phyloP scores from a whole-genome alignment of 73 alveolate species.

The Symbiodinium natans region DNA sequence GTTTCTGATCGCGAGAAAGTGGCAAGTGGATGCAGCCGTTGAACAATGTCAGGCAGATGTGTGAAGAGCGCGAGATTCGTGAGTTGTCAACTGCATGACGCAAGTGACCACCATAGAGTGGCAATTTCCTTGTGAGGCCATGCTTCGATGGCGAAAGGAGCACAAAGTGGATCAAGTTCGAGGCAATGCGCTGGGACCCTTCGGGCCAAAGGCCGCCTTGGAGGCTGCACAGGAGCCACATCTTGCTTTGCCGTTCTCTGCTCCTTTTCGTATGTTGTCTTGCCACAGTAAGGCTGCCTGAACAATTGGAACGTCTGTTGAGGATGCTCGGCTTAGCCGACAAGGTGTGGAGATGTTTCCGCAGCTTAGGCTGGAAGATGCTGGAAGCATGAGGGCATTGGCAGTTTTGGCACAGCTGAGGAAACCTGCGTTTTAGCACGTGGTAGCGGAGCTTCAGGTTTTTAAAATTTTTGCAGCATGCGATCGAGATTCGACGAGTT shows the following conservation, averaged over 20 bases:
- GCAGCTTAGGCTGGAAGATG: slow-evolving; percentile 11
- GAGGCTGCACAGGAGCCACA: slow-evolving; percentile 32
- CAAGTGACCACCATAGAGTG: background rate
- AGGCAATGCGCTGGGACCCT: slow-evolving; percentile 30
- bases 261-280: no score
- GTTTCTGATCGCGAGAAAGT: slow-evolving; percentile 54
- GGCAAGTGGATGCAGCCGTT: slow-evolving; percentile 58
- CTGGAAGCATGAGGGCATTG: background rate
- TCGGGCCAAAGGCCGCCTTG: slow-evolving; percentile 29
- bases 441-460: background rate
- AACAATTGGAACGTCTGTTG: background rate
- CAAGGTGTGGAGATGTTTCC: slow-evolving; percentile 34
- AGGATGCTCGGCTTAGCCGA: slow-evolving; percentile 42
- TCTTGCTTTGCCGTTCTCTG: background rate
- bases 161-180: slow-evolving; percentile 41
- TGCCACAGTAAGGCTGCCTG: background rate
- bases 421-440: background rate
- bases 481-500: no score
- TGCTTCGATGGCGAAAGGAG: slow-evolving; percentile 35
- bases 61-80: background rate
- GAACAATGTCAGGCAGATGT: slow-evolving; percentile 28
- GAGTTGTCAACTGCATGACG: background rate
- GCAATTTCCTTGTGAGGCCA: background rate
- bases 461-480: background rate
- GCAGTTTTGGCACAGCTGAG: background rate